Conservation (phyloP, 441 rosid genomes). For the Isatis lusitanica region DNA sequence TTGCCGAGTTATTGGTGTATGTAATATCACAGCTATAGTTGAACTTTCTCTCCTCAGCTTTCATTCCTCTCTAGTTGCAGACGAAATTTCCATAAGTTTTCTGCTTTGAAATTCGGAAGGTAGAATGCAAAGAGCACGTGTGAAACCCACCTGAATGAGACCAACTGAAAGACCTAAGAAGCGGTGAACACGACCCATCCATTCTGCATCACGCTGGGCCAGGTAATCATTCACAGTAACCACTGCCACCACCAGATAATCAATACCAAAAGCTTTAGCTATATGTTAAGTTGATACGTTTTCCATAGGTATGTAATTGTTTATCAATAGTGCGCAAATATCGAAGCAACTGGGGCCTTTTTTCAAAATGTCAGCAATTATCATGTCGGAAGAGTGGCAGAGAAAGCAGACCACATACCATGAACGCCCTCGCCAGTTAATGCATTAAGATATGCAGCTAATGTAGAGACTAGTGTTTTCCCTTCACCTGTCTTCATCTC, state of each 20-base stretch:
- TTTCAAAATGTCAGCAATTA: conserved; percentile 10
- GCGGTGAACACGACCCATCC: conserved; percentile 99
- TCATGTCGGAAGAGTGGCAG: background rate
- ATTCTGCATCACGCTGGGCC: conserved; percentile 98
- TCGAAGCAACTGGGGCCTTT: background rate
- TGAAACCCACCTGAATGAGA: conserved; percentile 73
- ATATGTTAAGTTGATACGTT: background rate
- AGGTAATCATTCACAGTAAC: conserved; percentile 96
- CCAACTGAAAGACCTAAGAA: conserved; percentile 96
- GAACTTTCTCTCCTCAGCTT: conserved; percentile 72
- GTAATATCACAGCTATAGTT: conserved; percentile 89
- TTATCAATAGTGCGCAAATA: background rate
- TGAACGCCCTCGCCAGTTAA: conserved; percentile 91
- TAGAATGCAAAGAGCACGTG: background rate
- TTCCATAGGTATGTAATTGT: background rate
- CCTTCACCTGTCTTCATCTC: conserved; percentile 99
- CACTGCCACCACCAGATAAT: conserved; percentile 54
- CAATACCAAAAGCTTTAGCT: conserved; percentile 25
- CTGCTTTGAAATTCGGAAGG: conserved; percentile 4
- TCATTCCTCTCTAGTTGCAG: conserved; percentile 72
- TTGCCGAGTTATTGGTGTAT: conserved; percentile 89
- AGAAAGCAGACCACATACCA: conserved; percentile 53
- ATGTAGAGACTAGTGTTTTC: conserved; percentile 88
- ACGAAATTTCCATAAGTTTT: background rate
- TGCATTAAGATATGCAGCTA: conserved; percentile 96